Base-by-base conservation (phyloP, 768 basidiomycete species). In the Mycena kentingensis region DNA sequence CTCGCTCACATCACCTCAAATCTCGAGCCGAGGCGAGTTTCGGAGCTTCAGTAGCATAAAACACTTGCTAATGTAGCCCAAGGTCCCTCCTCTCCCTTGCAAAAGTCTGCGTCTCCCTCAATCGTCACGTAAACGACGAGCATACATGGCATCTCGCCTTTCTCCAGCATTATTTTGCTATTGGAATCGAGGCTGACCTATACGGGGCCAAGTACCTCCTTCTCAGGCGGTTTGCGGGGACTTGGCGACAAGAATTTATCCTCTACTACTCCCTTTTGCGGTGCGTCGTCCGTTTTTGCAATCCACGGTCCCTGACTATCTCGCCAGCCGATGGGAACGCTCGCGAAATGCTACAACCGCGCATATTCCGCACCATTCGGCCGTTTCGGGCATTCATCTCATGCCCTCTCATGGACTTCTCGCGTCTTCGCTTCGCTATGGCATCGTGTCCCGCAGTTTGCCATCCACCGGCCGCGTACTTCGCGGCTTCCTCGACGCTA, bases 61-160 rank as follows among this genome's bases (percentile, higher is more conserved):
- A n/a, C n/a, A n/a, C n/a, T n/a, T n/a, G n/a, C n/a, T n/a, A n/a
- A n/a, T n/a, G n/a, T n/a, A n/a, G n/a, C 60, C 88, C 88, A 1
- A 76, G 73, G 1, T 75, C 81, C 3, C 79, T 93, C 28, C 64
- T 83, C 37, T 69, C 77, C 2, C 80, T 93, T 59, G 75, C 77
- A 19, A 64, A 69, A 58, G 81, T 84, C 53, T 78, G 77, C 68
- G 71, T 66, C 41, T 64, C 62, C 52, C 74, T 90, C 50, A 74
- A 77, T 64, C 72, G 77, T 56, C 89, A 90, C 77, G 71, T 90
- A 76, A 78, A 78, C 49, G 78, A 88, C 61, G 90, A 93, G 54
- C 84, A 81, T 62, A 91, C 88, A 29, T 93, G 90, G 90, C 77
- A 80, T 45, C 74, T 82, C 19, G 90, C 91, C 25, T 90, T 89